Evolutionary conservation across 1,284 basidiomycete species (phyloP), one percentile per base, ranked within the genome.

Genomic region (Microbotryomycetes sp.): DNA sequence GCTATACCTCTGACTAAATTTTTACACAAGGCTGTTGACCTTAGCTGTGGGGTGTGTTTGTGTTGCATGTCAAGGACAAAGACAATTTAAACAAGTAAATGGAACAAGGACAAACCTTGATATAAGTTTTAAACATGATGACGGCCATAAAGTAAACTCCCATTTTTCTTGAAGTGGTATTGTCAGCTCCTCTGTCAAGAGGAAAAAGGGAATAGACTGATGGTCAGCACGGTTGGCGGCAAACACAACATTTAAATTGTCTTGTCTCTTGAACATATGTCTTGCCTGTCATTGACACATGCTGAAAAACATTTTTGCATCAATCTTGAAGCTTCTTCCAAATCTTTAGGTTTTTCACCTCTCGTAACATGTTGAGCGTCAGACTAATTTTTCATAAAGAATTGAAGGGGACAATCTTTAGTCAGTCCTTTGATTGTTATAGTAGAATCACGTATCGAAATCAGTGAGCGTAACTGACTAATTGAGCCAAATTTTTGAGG

Each of bases 91-190:
- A 31, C 14, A 9, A 45, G n/a, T 26, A 23, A 15, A 49, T 31
- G 25, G 36, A 15, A 29, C 48, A 15, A 14, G 5, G 30, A 78
- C 84, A 71, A 76, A 86, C 92, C 72, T 86, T 85, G 80, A 97
- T 97, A 78, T 98, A 98, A 54, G 86, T 89, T 75, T 97, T 96
- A 76, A 98, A 80, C 45, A 92, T 85, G 63, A 96, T 79, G 6
- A 87, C 88, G 1, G 93, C 92, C n/a, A 96, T 83, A 71, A 92
- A 90, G 77, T 97, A 98, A 0, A 92, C 84, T 3, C 93, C 94
- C 85, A 86, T 49, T 23, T 66, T 66, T 25, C 63, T 28, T 14
- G 52, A 66, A 15, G 49, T 51, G 22, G 6, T 45, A 31, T 55
- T 45, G 30, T 64, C 28, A 5, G 28, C n/a, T 45, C 42, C 14